Conservation (phyloP, 371 early-diverging fungal genomes). For the Rhizomucor miehei region DNA sequence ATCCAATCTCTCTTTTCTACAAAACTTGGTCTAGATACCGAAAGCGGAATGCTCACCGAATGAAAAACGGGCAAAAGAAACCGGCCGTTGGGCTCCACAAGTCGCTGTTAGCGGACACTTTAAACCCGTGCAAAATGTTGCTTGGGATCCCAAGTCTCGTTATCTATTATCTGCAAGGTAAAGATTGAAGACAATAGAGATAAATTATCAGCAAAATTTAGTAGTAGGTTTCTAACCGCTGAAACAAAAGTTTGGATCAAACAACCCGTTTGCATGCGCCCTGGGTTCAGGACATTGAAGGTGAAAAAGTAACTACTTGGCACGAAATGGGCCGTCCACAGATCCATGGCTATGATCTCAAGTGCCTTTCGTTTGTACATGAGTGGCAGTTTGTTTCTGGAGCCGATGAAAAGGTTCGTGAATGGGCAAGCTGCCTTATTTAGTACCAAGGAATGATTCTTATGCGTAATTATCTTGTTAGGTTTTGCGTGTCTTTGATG, state of each 20-base stretch:
- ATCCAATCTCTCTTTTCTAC: neutral
- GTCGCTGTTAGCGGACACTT: constrained; percentile 82
- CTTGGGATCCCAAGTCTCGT: constrained; percentile 82
- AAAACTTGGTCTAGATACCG: too few relatives aligned
- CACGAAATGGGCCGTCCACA: constrained; percentile 95
- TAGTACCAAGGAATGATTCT: too few relatives aligned
- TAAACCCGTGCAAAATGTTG: constrained; percentile 67
- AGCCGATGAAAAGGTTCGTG: constrained; percentile 91
- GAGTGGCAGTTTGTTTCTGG: constrained; percentile 81
- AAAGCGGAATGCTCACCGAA: neutral
- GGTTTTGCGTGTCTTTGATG: constrained; percentile 85
- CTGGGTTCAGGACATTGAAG: constrained; percentile 52
- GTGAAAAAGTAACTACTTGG: constrained; percentile 59
- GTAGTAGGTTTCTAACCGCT: neutral
- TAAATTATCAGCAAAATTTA: too few relatives aligned
- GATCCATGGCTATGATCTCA: constrained; percentile 94
- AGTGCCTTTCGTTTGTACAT: constrained; percentile 78
- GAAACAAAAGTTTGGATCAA: constrained; percentile 75
- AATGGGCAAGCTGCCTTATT: too few relatives aligned
- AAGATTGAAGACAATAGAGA: neutral
- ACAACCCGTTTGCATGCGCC: constrained; percentile 83
- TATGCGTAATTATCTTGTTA: too few relatives aligned
- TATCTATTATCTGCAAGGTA: constrained; percentile 74
- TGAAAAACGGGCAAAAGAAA: constrained; percentile 20
- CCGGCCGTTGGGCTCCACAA: constrained; percentile 62